Evolutionary conservation across 2,329 filamentous ascomycete species (phyloP).

Genomic region (Daldinia eschscholtzii): DNA sequence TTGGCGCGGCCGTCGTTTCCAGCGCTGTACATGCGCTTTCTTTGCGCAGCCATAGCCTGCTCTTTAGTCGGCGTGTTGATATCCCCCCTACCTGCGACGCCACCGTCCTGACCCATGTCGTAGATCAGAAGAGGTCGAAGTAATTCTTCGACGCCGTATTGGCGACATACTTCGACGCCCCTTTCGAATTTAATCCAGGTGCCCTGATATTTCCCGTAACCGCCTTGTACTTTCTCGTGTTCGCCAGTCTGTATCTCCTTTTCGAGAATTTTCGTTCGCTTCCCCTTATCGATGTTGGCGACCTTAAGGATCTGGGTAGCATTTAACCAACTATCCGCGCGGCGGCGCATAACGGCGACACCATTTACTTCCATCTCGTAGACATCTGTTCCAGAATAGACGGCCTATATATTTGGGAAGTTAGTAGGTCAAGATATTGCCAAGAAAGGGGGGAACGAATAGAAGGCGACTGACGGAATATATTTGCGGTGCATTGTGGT

Average conservation of each 20-base stretch:
- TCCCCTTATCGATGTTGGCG: conserved; percentile 95
- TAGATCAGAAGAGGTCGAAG: conserved; percentile 81
- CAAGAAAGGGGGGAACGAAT: background rate
- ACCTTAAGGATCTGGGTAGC: conserved; percentile 99
- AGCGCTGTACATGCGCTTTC: conserved; percentile 91
- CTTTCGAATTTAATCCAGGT: conserved; percentile 98
- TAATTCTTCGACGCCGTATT: conserved; percentile 81
- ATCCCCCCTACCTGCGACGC: conserved; percentile 76
- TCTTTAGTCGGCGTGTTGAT: conserved; percentile 98
- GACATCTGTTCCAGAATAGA: conserved; percentile 95
- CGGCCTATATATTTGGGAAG: conserved; percentile 65
- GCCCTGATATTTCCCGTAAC: conserved; percentile 98
- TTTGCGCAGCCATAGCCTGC: conserved; percentile 95
- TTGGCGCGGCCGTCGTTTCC: conserved; percentile 76
- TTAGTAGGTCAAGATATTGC: conserved; percentile 34
- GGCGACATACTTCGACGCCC: conserved; percentile 89
- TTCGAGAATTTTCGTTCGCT: conserved; percentile 96
- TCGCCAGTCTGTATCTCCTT: conserved; percentile 97
- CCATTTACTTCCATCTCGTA: conserved; percentile 99
- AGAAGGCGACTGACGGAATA: conserved; percentile 66
- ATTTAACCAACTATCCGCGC: conserved; percentile 96
- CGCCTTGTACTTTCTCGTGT: conserved; percentile 98
- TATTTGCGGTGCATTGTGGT: conserved; percentile 65
- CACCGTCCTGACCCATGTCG: conserved; percentile 82
- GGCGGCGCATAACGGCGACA: conserved; percentile 94